Evolutionary conservation across 306 rosid genomes (phyloP).

Genomic region (Parietaria judaica): DNA sequence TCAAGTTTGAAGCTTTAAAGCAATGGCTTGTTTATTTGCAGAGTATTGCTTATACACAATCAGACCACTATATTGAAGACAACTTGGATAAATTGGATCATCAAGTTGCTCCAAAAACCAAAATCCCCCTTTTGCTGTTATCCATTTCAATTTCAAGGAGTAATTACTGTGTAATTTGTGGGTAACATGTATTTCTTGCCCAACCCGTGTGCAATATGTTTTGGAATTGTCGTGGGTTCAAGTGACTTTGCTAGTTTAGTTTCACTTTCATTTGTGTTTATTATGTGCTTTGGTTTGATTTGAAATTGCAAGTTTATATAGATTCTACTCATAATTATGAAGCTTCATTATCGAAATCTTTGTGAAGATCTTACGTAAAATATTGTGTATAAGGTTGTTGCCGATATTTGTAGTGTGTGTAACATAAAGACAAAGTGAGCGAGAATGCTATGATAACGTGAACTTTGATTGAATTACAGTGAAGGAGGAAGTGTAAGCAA

Average conservation of each 20-base stretch:
- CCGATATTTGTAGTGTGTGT: too few relatives aligned
- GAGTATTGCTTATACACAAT: conserved; percentile 9
- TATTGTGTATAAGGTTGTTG: too few relatives aligned
- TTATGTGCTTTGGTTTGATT: not conserved
- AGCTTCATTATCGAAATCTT: too few relatives aligned
- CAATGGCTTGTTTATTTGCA: not conserved
- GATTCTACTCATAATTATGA: too few relatives aligned
- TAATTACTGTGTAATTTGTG: not conserved
- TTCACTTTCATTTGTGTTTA: too few relatives aligned
- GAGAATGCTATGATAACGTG: too few relatives aligned
- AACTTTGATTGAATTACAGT: too few relatives aligned
- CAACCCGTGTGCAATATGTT: not conserved
- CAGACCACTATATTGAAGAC: not conserved
- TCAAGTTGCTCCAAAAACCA: not conserved
- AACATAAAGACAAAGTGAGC: too few relatives aligned
- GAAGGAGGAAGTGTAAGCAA: too few relatives aligned
- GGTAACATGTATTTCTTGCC: not conserved
- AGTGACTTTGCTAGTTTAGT: too few relatives aligned
- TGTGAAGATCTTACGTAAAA: too few relatives aligned
- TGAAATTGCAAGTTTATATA: not conserved
- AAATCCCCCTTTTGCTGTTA: not conserved
- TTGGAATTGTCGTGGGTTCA: too few relatives aligned
- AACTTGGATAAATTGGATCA: not conserved
- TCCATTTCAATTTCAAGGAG: not conserved
- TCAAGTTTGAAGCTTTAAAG: conserved; percentile 15